Percentiles rank a stretch among this genome's conserved stretches.
Conservation (phyloP, 1,284 basidiomycete genomes). For the Cutaneotrichosporon cavernicola region DNA sequence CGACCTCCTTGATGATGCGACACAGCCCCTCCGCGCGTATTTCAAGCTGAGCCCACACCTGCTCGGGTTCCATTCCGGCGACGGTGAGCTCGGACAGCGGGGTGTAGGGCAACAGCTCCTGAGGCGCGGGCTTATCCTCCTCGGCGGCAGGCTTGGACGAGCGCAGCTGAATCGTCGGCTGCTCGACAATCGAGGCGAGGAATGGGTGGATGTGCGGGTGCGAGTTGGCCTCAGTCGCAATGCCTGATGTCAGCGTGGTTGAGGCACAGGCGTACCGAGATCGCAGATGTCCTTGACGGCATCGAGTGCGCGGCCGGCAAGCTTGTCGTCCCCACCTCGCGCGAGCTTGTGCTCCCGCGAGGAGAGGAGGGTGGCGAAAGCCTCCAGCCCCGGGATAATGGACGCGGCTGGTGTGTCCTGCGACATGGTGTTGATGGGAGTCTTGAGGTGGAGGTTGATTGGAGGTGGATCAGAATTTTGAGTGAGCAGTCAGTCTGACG, state of each 20-base stretch:
- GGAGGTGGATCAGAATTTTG: conserved; percentile 10
- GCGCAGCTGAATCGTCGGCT: conserved; percentile 60
- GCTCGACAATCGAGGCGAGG: conserved; percentile 62
- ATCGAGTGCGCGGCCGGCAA: conserved; percentile 63
- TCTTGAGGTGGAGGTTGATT: conserved; percentile 15
- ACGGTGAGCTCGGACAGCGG: conserved; percentile 73
- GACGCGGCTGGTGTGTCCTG: conserved; percentile 3
- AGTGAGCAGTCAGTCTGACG: not conserved
- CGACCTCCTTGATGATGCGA: conserved; percentile 47
- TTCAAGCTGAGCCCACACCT: conserved; percentile 91
- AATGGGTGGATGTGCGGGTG: conserved; percentile 67
- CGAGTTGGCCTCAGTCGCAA: conserved; percentile 63
- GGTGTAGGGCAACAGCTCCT: conserved; percentile 62
- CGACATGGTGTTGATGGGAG: conserved; percentile 21
- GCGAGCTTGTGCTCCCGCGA: conserved; percentile 37
- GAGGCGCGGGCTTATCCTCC: conserved; percentile 34
- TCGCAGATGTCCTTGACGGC: conserved; percentile 78
- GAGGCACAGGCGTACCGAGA: conserved; percentile 61
- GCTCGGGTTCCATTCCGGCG: conserved; percentile 81
- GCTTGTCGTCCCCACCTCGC: conserved; percentile 58
- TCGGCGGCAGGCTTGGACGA: conserved; percentile 32
- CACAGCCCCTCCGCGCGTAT: conserved; percentile 62
- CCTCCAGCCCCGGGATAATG: conserved; percentile 17
- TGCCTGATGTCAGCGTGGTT: conserved; percentile 32
- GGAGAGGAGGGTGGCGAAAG: conserved; percentile 17